Evolutionary conservation across 768 basidiomycete species (phyloP).

Genomic region (Russula sp.): DNA sequence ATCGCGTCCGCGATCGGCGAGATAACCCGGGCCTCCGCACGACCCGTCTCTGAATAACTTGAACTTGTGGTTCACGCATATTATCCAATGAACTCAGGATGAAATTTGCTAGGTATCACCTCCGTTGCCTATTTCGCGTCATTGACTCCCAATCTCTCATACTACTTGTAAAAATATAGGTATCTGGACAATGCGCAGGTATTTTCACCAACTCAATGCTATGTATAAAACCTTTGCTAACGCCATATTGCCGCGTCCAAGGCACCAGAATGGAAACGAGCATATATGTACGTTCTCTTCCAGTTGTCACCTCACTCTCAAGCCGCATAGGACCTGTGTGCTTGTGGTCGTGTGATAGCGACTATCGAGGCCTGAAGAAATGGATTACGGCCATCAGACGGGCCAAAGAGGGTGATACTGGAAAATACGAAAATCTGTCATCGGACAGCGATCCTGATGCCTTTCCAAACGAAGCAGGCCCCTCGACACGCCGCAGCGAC

Average conservation of each 20-base stretch:
- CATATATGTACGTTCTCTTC: conserved; percentile 21
- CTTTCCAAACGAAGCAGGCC: not conserved
- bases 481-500: not conserved
- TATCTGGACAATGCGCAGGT: conserved; percentile 23
- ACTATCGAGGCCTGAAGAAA: conserved; percentile 23
- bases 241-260: not conserved
- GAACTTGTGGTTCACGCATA: not conserved
- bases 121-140: not conserved
- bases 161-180: conserved; percentile 1
- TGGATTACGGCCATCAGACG: conserved; percentile 15
- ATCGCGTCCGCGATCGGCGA: no score
- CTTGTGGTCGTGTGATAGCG: conserved; percentile 16
- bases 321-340: not conserved
- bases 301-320: not conserved
- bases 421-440: not conserved
- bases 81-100: not conserved
- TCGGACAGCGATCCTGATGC: conserved; percentile 4
- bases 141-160: not conserved
- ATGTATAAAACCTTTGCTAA: not conserved
- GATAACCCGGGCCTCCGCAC: no score
- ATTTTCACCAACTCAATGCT: not conserved
- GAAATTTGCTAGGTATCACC: conserved; percentile 24
- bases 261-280: conserved; percentile 25
- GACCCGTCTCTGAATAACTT: not conserved
- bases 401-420: not conserved